These are phyloP conservation scores for Trichophyton equinum DNA, from an alignment of 2,329 filamentous ascomycete genomes.

Conservation along the genomic window DNA sequence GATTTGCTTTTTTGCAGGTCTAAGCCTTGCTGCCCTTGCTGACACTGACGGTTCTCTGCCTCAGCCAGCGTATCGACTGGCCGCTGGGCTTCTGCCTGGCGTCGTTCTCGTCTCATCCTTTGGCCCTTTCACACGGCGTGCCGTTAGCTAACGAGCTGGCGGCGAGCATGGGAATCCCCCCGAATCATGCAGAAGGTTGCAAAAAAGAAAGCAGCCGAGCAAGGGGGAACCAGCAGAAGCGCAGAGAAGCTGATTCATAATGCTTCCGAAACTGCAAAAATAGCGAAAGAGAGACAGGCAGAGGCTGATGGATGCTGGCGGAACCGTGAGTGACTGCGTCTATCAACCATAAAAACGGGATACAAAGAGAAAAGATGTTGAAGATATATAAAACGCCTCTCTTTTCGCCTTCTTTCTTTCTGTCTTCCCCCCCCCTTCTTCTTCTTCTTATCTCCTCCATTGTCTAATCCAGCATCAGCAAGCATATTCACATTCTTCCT, in stretches of 20 bases:
- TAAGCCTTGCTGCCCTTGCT: conserved; percentile 1
- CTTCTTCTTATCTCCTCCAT: neutral
- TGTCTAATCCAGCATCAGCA: neutral
- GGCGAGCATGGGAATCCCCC: neutral
- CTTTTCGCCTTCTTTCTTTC: neutral
- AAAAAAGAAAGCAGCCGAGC: neutral
- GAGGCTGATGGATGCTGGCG: conserved; percentile 3
- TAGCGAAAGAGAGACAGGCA: neutral
- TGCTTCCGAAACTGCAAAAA: conserved; percentile 1
- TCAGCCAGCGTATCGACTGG: neutral
- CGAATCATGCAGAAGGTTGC: neutral
- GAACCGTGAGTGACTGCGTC: neutral
- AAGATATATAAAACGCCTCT: neutral
- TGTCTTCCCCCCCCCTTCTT: too few species aligned
- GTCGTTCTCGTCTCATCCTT: neutral
- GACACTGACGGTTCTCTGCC: neutral
- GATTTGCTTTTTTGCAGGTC: neutral
- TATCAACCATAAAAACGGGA: neutral
- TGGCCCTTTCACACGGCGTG: neutral
- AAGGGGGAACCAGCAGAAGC: too few species aligned
- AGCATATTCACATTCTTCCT: neutral
- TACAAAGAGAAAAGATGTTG: neutral
- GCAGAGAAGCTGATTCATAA: conserved; percentile 1
- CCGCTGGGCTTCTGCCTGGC: neutral
- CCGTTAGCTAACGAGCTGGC: neutral